Evolutionary conservation across 129 eudicot genomes (phyloP), one percentile per base, ranked within the genome.

Genomic region (Deinandra increscens): DNA sequence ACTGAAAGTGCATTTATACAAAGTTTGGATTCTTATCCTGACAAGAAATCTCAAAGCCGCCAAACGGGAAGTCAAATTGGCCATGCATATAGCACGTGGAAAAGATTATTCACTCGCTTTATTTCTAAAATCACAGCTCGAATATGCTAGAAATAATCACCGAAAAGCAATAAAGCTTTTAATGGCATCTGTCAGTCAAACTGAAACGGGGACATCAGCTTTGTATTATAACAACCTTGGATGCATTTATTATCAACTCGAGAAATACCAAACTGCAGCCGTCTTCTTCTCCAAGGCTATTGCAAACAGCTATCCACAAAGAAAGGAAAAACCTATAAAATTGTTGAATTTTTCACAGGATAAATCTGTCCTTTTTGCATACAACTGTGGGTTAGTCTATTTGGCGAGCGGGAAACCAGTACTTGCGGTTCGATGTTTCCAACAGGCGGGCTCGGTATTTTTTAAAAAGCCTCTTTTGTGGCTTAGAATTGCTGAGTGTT

Each of bases 401-500:
- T 54, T 92, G 82, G 86, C 98, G 49, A 88, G 86, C 67, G 90
- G 91, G 72, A 88, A 82, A 79, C 96, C 95, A 19, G 41, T 83
- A 49, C 85, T 79, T 42, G 98, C 98, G 9, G 95, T 82, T 67
- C 86, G 75, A 17, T 93, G 89, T 76, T 89, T 93, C 78, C 81
- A 80, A 56, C 81, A 77, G 66, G 88, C 96, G 11, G 80, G 95
- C 53, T 55, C 73, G 23, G 73, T 89, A 68, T 93, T 93, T 79
- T 70, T 73, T 56, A 80, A 86, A 33, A 81, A 81, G 71, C 95
- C 98, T 78, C 91, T 93, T 48, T 72, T 89, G 34, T 93, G 98
- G 98, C 86, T 93, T 60, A 75, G 98, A 20, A 74, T 89, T n/a
- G 96, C 96, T 4, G 98, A 93, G 64, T 93, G 98, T 64, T 89